phyloP scores from a whole-genome alignment of 768 basidiomycete genomes.

The Russula emetica region DNA sequence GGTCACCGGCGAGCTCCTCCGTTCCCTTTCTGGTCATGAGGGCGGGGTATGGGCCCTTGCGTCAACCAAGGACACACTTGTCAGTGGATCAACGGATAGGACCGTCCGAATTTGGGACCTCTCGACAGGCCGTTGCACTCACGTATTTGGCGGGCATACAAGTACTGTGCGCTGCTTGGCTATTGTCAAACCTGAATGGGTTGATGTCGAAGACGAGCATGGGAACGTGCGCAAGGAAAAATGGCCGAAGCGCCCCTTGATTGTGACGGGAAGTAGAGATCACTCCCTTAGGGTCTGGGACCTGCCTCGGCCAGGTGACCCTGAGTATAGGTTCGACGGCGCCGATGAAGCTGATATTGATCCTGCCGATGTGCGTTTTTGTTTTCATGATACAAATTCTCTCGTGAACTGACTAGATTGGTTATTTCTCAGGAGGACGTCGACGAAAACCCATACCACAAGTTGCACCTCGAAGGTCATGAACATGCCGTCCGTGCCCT shows the following conservation, averaged over 20 bases:
- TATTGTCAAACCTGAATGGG: conserved; percentile 89
- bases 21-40: conserved; percentile 82
- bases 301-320: conserved; percentile 62
- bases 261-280: conserved; percentile 71
- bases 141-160: conserved; percentile 94
- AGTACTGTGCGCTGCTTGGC: conserved; percentile 94
- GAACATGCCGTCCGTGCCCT: conserved; percentile 88
- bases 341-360: conserved; percentile 59
- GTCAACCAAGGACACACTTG: conserved; percentile 79
- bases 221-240: conserved; percentile 64
- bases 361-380: conserved; percentile 43
- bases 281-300: conserved; percentile 64
- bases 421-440: conserved; percentile 51
- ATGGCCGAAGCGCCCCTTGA: conserved; percentile 65
- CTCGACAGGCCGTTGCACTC: conserved; percentile 72
- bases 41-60: conserved; percentile 98
- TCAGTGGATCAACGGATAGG: conserved; percentile 90
- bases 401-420: conserved; percentile 5
- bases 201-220: conserved; percentile 64
- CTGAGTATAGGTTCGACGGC: conserved; percentile 67
- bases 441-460: conserved; percentile 84
- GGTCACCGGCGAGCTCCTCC: conserved; percentile 68
- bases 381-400: background rate
- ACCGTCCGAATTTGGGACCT: conserved; percentile 93
- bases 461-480: conserved; percentile 80